A percentile compares a stretch with the other conserved stretches of the same genome.
Evolutionary conservation across 306 rosid genomes (phyloP).

Genomic region (Trichosanthes truncata): DNA sequence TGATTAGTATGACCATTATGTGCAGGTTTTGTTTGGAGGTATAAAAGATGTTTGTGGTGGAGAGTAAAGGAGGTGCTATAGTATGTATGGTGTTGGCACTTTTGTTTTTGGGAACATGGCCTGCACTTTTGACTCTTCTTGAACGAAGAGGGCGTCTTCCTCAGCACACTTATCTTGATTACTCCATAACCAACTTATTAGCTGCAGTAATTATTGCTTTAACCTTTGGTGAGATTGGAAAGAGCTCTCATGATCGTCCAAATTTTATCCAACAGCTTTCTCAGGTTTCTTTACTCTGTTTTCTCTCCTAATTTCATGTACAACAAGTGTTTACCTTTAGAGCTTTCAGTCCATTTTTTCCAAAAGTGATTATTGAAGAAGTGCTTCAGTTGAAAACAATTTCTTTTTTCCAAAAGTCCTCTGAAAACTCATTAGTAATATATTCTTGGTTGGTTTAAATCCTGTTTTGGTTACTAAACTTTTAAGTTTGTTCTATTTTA

Average conservation of each 20-base stretch:
- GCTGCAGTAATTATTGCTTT: background rate
- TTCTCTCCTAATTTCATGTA: background rate
- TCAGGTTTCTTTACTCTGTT: background rate
- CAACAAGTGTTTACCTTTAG: background rate
- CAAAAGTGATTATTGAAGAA: too few relatives aligned
- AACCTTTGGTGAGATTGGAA: background rate
- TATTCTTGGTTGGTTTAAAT: background rate
- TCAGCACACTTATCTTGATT: background rate
- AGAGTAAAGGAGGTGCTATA: background rate
- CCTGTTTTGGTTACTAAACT: background rate
- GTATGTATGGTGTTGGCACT: background rate
- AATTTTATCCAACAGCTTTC: constrained; percentile 1
- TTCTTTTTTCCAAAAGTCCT: background rate
- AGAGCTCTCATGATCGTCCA: background rate
- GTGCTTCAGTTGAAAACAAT: too few relatives aligned
- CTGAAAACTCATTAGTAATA: too few relatives aligned
- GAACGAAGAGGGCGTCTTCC: background rate
- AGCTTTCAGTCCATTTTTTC: background rate
- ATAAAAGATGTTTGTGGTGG: background rate
- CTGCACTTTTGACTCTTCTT: background rate
- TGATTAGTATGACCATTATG: background rate
- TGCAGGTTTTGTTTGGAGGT: background rate
- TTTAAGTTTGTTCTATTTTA: too few relatives aligned
- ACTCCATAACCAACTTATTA: background rate
- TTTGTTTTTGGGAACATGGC: background rate